Evolutionary conservation across 768 basidiomycete species (phyloP).

Genomic region (Mycena metata): DNA sequence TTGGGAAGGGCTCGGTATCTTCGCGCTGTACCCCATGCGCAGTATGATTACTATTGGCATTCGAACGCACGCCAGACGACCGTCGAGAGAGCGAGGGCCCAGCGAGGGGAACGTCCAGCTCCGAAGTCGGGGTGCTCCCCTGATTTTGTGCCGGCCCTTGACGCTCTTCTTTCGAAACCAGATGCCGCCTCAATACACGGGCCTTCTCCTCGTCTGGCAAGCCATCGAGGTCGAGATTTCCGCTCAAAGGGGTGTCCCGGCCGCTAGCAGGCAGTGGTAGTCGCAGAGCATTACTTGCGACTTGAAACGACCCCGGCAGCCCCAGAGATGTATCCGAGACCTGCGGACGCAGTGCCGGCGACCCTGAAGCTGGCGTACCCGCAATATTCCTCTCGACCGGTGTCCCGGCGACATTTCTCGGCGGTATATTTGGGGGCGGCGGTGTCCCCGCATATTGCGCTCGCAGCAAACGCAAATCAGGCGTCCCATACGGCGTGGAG

Average conservation of each 20-base stretch:
- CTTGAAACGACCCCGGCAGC: slow-evolving; percentile 39
- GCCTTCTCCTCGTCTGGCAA: slow-evolving; percentile 89
- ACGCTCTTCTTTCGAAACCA: slow-evolving; percentile 83
- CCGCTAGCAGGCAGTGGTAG: slow-evolving; percentile 43
- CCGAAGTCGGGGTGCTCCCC: slow-evolving; percentile 39
- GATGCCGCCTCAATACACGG: slow-evolving; percentile 81
- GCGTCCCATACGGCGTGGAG: slow-evolving; percentile 37
- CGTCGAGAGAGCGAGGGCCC: slow-evolving; percentile 41
- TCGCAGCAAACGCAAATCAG: slow-evolving; percentile 74
- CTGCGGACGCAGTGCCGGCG: slow-evolving; percentile 38
- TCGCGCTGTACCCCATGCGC: slow-evolving; percentile 51
- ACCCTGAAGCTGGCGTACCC: too few relatives aligned
- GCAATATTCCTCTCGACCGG: too few relatives aligned
- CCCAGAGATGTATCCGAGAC: slow-evolving; percentile 37
- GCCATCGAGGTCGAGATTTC: slow-evolving; percentile 62
- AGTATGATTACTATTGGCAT: background rate
- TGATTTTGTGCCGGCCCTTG: slow-evolving; percentile 46
- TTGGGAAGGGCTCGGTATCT: slow-evolving; percentile 82
- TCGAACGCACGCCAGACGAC: slow-evolving; percentile 38
- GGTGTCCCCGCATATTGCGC: slow-evolving; percentile 72
- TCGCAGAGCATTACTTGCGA: slow-evolving; percentile 52
- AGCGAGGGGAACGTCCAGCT: slow-evolving; percentile 47
- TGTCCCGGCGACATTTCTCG: slow-evolving; percentile 44
- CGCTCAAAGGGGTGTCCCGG: slow-evolving; percentile 46
- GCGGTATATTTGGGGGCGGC: slow-evolving; percentile 71